phyloP scores from a whole-genome alignment of 441 rosid genomes.

The Codiaeum variegatum region DNA sequence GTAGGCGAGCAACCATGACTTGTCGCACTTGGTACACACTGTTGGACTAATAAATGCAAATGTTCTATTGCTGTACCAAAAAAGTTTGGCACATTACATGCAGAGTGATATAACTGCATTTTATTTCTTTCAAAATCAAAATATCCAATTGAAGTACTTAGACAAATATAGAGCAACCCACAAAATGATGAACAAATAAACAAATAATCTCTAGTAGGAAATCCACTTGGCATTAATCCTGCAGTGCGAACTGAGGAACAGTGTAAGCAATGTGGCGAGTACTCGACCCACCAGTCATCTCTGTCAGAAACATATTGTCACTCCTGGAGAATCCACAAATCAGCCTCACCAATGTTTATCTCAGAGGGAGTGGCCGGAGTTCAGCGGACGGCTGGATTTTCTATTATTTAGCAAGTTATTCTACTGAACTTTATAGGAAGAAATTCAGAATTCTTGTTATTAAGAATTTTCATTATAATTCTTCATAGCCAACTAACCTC shows the following conservation, averaged over 20 bases:
- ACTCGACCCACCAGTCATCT: neutral
- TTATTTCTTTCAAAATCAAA: neutral
- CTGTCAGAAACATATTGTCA: neutral
- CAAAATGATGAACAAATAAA: neutral
- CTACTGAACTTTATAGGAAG: neutral
- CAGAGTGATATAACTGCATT: too few relatives aligned
- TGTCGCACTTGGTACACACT: too few relatives aligned
- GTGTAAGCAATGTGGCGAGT: neutral
- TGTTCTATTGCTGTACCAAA: too few relatives aligned
- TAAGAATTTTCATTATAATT: neutral
- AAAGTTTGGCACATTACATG: too few relatives aligned
- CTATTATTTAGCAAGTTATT: conserved; percentile 21
- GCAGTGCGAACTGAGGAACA: neutral
- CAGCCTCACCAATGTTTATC: neutral
- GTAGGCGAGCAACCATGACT: too few relatives aligned
- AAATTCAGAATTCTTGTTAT: conserved; percentile 6
- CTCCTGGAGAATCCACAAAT: neutral
- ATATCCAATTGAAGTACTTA: neutral
- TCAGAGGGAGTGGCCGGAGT: conserved; percentile 30
- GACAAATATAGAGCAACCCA: neutral
- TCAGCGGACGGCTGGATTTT: conserved; percentile 22
- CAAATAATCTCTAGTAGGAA: neutral
- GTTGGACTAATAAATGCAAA: too few relatives aligned
- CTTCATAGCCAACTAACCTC: conserved; percentile 26
- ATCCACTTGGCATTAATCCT: neutral